phyloP scores from a whole-genome alignment of 371 early-diverging fungal species.

The Mucor sp. region DNA sequence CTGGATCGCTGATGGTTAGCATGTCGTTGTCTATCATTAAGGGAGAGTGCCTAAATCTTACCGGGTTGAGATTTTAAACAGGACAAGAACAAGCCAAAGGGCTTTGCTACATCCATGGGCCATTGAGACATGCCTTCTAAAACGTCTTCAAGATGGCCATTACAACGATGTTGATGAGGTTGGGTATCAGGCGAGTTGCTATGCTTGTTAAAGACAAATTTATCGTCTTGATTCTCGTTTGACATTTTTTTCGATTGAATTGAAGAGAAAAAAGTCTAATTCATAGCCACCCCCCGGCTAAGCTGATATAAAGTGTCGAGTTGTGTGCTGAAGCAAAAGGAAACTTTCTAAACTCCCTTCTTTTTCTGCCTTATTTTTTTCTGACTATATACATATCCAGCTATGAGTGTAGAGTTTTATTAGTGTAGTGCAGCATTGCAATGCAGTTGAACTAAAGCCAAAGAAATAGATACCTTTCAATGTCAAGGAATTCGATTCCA shows the following conservation, averaged over 20 bases:
- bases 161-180: conserved; percentile 44
- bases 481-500: conserved; percentile 14
- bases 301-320: neutral
- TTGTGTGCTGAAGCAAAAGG: neutral
- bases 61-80: conserved; percentile 42
- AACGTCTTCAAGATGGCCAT: conserved; percentile 50
- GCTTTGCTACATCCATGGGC: conserved; percentile 52
- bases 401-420: neutral
- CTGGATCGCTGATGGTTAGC: neutral
- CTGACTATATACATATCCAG: neutral
- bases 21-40: neutral
- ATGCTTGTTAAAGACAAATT: conserved; percentile 29
- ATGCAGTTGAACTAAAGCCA: neutral
- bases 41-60: neutral
- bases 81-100: conserved; percentile 37
- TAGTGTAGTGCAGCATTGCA: neutral
- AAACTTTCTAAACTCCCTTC: neutral
- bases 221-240: conserved; percentile 1
- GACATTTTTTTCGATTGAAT: conserved; percentile 4
- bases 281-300: neutral
- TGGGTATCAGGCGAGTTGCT: conserved; percentile 26
- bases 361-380: neutral
- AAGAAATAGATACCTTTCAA: conserved; percentile 4
- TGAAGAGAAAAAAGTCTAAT: neutral
- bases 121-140: conserved; percentile 41